phyloP scores from a whole-genome alignment of 176 grass and related monocot species.

The Urochloa ruziziensis region DNA sequence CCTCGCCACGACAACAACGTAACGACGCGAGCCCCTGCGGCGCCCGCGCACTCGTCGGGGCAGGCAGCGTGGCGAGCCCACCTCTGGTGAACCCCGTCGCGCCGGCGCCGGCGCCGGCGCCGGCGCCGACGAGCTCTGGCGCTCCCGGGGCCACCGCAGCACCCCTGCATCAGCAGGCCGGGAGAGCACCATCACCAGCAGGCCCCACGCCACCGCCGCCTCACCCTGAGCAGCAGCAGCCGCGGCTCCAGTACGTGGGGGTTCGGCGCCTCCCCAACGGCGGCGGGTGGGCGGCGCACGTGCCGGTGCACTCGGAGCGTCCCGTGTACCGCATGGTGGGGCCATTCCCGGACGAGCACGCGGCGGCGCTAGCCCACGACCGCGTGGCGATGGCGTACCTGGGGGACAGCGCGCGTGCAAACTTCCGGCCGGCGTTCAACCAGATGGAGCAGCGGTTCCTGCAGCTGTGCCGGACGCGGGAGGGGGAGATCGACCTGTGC shows the following conservation, averaged over 20 bases:
- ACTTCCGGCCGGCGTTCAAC: conserved; percentile 34
- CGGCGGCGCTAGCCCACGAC: conserved; percentile 49
- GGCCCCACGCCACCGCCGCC: not conserved
- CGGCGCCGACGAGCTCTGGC: not conserved
- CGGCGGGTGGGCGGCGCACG: conserved; percentile 20
- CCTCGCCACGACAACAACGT: not conserved
- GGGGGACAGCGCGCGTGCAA: not conserved
- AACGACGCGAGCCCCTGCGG: not conserved
- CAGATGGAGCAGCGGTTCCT: conserved; percentile 24
- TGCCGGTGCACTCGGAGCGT: not conserved
- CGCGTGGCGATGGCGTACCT: conserved; percentile 26
- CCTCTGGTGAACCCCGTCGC: too few relatives aligned
- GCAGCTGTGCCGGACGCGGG: not conserved
- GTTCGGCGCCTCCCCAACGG: too few relatives aligned
- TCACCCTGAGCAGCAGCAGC: not conserved
- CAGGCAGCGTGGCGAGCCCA: not conserved
- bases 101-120: not conserved
- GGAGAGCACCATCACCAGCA: not conserved
- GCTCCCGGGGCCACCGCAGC: not conserved
- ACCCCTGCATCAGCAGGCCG: too few relatives aligned
- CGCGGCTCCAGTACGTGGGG: not conserved
- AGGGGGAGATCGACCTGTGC: not conserved
- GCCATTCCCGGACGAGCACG: conserved; percentile 10
- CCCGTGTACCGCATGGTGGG: not conserved
- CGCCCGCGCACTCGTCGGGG: not conserved